Percentiles rank a stretch among this genome's conserved stretches.
These are phyloP conservation scores for Lepidium didymum DNA, from an alignment of 345 rosid genomes.

Conservation along the genomic window DNA sequence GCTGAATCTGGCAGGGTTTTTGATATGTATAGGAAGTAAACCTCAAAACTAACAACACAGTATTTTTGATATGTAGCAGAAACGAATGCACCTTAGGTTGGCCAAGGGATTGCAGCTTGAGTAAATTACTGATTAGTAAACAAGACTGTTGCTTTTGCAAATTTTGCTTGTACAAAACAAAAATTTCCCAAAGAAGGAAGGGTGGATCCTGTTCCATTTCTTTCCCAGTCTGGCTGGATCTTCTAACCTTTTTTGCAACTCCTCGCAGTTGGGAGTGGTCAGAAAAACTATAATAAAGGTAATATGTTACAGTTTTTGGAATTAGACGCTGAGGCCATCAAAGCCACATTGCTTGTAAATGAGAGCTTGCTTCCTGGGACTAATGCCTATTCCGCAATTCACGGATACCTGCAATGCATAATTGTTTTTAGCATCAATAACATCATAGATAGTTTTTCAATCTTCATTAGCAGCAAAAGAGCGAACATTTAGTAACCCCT, in stretches of 20 bases:
- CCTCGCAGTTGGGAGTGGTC: conserved; percentile 16
- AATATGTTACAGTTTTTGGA: conserved; percentile 18
- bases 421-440: not conserved
- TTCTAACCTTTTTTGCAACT: not conserved
- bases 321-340: conserved; percentile 75
- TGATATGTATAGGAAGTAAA: not conserved
- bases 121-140: conserved; percentile 12
- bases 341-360: conserved; percentile 96
- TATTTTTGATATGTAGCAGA: not conserved
- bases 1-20: not conserved
- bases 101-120: not conserved
- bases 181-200: not conserved
- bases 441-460: not conserved
- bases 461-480: not conserved
- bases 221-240: conserved; percentile 20
- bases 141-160: not conserved
- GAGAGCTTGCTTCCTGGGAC: conserved; percentile 90
- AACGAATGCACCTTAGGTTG: not conserved
- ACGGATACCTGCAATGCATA: conserved; percentile 67
- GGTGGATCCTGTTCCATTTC: conserved; percentile 5
- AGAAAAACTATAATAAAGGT: not conserved
- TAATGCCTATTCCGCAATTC: conserved; percentile 79
- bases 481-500: not conserved
- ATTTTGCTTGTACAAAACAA: conserved; percentile 14
- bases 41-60: not conserved